Evolutionary conservation across 1,284 basidiomycete genomes (phyloP), one percentile per base, ranked within the genome.

Genomic region (Leccinum huronense): DNA sequence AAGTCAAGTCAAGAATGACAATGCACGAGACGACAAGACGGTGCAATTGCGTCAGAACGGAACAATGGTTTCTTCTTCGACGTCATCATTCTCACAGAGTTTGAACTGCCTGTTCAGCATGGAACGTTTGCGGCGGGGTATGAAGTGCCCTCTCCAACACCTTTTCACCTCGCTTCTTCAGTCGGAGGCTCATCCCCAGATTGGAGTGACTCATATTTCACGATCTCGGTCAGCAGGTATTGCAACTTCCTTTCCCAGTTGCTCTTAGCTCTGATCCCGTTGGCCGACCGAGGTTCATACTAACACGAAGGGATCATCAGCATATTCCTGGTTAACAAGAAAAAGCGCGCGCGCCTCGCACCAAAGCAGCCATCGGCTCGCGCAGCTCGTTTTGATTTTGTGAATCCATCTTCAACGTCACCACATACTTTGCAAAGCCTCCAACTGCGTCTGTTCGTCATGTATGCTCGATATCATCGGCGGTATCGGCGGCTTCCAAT

Each of bases 211-310:
- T 94, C 89, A 77, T 97, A 99, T 76, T 98, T 98, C 75, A 95
- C 91, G 58, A 95, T 93, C 78, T 99, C 97, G 14, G 90, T 87
- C 62, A 96, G 81, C 54, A 98, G 80, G 75, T 94, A 93, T 72
- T 93, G 88, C 8, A 91, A 93, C 75, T 93, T 95, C 71, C 89
- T 89, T 75, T 94, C 91, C 95, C 96, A 99, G 75, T 99, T 99
- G 61, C 84, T 84, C 68, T 87, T 81, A 0, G 97, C 91, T 76
- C 91, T 97, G 66, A 80, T 73, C 1, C 86, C 83, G 70, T 93
- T 95, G 30, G 84, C 76, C n/a, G 90, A 88, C 10, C 89, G 85
- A 1, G 90, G 83, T 63, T 88, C 82, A 75, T 95, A 97, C 94
- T 97, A 58, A 55, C 61, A 38, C 23, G 30, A 30, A 7, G 13